Evolutionary conservation across 2,329 filamentous ascomycete species (phyloP).

Genomic region (Cladosporium sp.): DNA sequence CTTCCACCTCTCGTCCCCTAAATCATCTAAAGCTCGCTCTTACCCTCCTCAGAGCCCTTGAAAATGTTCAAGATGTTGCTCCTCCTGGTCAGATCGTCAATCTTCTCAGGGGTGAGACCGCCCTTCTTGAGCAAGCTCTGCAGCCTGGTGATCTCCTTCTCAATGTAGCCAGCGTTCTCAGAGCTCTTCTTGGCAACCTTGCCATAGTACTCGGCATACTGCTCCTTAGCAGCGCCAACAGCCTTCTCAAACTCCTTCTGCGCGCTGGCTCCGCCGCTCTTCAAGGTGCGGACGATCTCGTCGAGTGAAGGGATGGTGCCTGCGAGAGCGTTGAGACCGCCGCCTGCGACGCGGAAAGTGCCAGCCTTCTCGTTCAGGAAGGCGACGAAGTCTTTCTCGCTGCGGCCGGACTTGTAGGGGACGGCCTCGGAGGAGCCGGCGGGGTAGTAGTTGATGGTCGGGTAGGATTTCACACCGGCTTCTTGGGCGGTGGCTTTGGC

Average conservation of each 20-base stretch:
- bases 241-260: slow-evolving; percentile 69
- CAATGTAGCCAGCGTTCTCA: slow-evolving; percentile 71
- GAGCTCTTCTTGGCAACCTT: slow-evolving; percentile 82
- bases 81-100: slow-evolving; percentile 81
- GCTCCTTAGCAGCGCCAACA: slow-evolving; percentile 64
- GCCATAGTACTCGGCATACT: slow-evolving; percentile 91
- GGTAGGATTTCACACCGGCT: slow-evolving; percentile 79
- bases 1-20: background rate
- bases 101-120: slow-evolving; percentile 76
- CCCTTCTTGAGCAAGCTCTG: slow-evolving; percentile 80
- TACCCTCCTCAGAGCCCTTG: slow-evolving; percentile 40
- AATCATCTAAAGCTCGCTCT: slow-evolving; percentile 30
- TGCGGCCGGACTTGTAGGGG: slow-evolving; percentile 70
- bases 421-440: slow-evolving; percentile 71
- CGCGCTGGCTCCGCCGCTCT: slow-evolving; percentile 60
- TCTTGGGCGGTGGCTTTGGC: slow-evolving; percentile 72
- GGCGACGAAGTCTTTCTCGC: slow-evolving; percentile 68
- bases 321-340: slow-evolving; percentile 70
- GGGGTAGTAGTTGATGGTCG: slow-evolving; percentile 97
- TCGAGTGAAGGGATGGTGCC: slow-evolving; percentile 81
- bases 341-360: slow-evolving; percentile 77
- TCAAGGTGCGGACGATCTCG: slow-evolving; percentile 67
- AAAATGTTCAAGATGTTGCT: slow-evolving; percentile 86
- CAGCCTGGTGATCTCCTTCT: slow-evolving; percentile 81
- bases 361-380: slow-evolving; percentile 88